Evolutionary conservation across 441 rosid species (phyloP).

Genomic region (Bruguiera hainesii): DNA sequence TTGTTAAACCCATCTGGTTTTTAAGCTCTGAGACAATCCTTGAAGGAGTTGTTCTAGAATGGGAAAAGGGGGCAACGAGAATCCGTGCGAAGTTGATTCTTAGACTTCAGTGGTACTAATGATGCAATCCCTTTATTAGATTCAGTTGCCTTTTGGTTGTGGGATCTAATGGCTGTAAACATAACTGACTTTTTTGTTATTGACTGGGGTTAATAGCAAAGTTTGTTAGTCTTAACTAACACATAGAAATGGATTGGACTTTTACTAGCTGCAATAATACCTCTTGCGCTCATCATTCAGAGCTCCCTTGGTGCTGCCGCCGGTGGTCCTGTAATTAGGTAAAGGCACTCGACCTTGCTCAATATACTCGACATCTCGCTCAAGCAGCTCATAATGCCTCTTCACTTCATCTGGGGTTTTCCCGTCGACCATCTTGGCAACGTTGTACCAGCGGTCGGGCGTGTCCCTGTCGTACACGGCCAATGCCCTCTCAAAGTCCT

Average conservation of each 20-base stretch:
- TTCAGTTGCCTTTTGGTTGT: not conserved
- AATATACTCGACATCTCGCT: conserved; percentile 66
- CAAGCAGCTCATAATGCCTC: conserved; percentile 69
- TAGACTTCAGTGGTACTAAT: not conserved
- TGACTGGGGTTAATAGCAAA: not conserved
- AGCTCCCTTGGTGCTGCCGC: conserved; percentile 19
- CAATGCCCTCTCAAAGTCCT: conserved; percentile 85
- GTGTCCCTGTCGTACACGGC: conserved; percentile 90
- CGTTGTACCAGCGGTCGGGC: conserved; percentile 92
- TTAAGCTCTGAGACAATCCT: not conserved
- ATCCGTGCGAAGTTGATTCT: not conserved
- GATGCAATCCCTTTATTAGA: not conserved
- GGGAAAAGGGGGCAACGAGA: not conserved
- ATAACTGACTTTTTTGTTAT: not conserved
- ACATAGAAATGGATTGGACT: too few relatives aligned
- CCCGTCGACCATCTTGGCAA: conserved; percentile 82
- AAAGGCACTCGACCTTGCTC: conserved; percentile 78
- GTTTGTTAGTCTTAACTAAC: not conserved
- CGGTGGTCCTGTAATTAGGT: conserved; percentile 62
- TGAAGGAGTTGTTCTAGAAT: not conserved
- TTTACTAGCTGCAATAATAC: conserved; percentile 15
- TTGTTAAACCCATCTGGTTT: not conserved
- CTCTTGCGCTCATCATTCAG: conserved; percentile 35
- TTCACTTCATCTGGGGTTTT: conserved; percentile 82
- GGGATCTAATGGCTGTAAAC: not conserved